Conservation (phyloP, 2,329 filamentous ascomycete species). For the Aureobasidium namibiae region DNA sequence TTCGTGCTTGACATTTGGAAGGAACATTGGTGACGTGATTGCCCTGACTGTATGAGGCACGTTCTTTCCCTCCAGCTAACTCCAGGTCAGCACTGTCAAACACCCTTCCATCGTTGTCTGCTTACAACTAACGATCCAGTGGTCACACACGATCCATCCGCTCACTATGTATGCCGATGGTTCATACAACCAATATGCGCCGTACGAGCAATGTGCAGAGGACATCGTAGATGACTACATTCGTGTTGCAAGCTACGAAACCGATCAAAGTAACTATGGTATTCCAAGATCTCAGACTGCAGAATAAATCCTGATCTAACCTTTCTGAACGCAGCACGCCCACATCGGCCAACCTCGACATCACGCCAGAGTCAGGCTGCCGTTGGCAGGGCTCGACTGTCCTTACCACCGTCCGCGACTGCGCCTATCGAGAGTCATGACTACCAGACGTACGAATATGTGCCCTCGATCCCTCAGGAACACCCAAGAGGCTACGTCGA, state of each 20-base stretch:
- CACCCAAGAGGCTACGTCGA: not conserved
- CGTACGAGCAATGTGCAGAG: not conserved
- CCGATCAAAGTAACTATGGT: conserved; percentile 13
- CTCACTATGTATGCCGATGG: not conserved
- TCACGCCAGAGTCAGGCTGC: conserved; percentile 28
- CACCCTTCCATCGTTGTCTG: not conserved
- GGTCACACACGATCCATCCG: not conserved
- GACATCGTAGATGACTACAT: not conserved
- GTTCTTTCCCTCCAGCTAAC: not conserved
- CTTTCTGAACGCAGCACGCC: not conserved
- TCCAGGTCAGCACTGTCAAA: not conserved
- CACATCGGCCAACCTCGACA: conserved; percentile 12
- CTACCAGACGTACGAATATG: not conserved
- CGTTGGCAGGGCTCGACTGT: conserved; percentile 29
- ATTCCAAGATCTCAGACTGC: not conserved
- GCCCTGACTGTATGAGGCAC: not conserved
- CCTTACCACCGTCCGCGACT: conserved; percentile 21
- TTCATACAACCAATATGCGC: not conserved
- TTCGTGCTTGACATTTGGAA: not conserved
- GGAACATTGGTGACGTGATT: not conserved
- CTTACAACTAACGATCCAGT: not conserved
- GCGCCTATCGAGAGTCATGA: not conserved
- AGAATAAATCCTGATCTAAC: not conserved
- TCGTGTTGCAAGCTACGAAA: not conserved
- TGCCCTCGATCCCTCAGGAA: not conserved